phyloP scores from a whole-genome alignment of 768 basidiomycete genomes.

The Tricholoma saponaceum region DNA sequence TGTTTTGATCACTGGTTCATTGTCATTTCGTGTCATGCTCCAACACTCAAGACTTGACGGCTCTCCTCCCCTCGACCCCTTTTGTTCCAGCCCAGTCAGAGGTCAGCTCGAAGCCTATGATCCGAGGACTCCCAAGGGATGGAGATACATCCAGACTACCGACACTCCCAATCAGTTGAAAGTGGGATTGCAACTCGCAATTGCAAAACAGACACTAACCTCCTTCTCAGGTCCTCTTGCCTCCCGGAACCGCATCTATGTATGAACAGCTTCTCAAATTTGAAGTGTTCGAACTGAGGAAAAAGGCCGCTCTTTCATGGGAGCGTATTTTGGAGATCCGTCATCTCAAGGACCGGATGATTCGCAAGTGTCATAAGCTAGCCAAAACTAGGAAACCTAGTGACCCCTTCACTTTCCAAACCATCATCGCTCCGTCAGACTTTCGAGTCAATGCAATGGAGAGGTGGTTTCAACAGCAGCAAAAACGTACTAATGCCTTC shows the following conservation, averaged over 20 bases:
- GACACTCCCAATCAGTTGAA: conserved; percentile 76
- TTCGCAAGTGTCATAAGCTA: conserved; percentile 71
- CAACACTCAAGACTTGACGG: conserved; percentile 8
- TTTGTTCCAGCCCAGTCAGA: conserved; percentile 62
- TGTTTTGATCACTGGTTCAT: background rate
- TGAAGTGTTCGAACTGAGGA: conserved; percentile 58
- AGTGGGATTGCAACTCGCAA: conserved; percentile 29
- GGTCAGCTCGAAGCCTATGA: conserved; percentile 74
- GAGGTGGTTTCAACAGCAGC: conserved; percentile 64
- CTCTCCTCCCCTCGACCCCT: conserved; percentile 43
- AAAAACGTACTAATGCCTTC: conserved; percentile 32
- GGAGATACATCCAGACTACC: conserved; percentile 72
- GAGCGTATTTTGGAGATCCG: conserved; percentile 70
- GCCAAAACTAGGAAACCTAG: conserved; percentile 39
- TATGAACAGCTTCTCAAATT: conserved; percentile 64
- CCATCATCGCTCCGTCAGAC: conserved; percentile 64
- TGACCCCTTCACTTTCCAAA: conserved; percentile 50
- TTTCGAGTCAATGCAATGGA: conserved; percentile 80
- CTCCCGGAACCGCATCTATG: conserved; percentile 60
- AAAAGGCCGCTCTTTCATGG: conserved; percentile 55
- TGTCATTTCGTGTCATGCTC: conserved; percentile 12
- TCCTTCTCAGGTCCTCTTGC: conserved; percentile 55
- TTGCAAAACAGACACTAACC: background rate
- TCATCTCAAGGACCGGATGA: conserved; percentile 78
- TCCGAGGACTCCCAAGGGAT: conserved; percentile 49